Percentiles rank a stretch among this genome's conserved stretches.
phyloP scores from a whole-genome alignment of 768 basidiomycete genomes.

The Suillus weaverae region DNA sequence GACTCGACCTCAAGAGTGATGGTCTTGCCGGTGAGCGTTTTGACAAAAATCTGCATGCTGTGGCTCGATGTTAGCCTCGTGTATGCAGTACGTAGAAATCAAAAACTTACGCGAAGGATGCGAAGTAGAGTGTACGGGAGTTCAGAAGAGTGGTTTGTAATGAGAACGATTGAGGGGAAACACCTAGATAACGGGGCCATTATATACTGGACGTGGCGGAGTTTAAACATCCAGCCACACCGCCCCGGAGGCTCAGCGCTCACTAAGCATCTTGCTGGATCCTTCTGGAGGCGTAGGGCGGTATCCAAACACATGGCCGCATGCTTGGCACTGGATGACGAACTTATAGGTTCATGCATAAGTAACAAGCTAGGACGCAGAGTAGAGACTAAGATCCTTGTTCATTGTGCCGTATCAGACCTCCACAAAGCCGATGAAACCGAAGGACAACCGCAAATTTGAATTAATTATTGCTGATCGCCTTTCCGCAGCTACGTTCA shows the following conservation, averaged over 20 bases:
- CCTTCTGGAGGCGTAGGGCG: background rate
- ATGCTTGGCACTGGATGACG: background rate
- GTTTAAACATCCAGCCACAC: background rate
- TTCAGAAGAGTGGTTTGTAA: background rate
- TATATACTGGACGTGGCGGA: conserved; percentile 3
- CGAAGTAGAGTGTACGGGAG: too few relatives aligned
- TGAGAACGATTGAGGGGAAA: background rate
- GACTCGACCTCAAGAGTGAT: conserved; percentile 80
- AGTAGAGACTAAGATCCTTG: background rate
- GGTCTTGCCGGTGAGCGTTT: conserved; percentile 85
- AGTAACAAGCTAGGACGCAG: background rate
- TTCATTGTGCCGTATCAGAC: too few relatives aligned
- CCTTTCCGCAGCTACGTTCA: too few relatives aligned
- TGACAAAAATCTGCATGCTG: conserved; percentile 81
- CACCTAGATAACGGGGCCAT: background rate
- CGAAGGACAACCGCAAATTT: too few relatives aligned
- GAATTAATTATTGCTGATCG: too few relatives aligned
- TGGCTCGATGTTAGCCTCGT: background rate
- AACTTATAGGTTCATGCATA: background rate
- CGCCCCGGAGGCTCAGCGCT: background rate
- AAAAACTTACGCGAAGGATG: background rate
- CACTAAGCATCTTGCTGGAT: conserved; percentile 1
- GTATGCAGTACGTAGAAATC: background rate
- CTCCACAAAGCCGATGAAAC: too few relatives aligned
- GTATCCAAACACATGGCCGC: background rate